A percentile compares a stretch with the other conserved stretches of the same genome.
phyloP scores from a whole-genome alignment of 768 basidiomycete genomes.

The Hemileccinum rubropunctum region DNA sequence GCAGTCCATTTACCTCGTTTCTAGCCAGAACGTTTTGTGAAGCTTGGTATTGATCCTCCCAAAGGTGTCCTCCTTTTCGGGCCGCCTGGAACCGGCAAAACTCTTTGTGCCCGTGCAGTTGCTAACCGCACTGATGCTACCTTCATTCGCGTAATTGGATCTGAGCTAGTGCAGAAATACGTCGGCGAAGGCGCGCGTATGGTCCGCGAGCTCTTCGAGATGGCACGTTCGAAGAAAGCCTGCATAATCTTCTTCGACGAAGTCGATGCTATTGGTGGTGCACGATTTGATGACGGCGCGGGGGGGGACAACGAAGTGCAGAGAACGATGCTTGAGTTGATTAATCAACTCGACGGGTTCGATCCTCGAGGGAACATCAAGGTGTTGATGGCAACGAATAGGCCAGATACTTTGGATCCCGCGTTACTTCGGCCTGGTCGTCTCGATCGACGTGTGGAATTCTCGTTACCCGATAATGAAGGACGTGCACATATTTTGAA shows the following conservation, averaged over 20 bases:
- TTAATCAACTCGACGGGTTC: slow-evolving; percentile 98
- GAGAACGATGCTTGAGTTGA: slow-evolving; percentile 97
- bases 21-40: slow-evolving; percentile 98
- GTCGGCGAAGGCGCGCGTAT: slow-evolving; percentile 98
- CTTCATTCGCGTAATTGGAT: slow-evolving; percentile 98
- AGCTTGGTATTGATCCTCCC: slow-evolving; percentile 97
- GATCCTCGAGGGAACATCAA: slow-evolving; percentile 99
- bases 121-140: slow-evolving; percentile 99
- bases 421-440: slow-evolving; percentile 94
- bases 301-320: slow-evolving; percentile 99
- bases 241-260: slow-evolving; percentile 99
- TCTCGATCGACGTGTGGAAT: slow-evolving; percentile 95
- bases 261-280: slow-evolving; percentile 97
- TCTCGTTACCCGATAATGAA: slow-evolving; percentile 91
- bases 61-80: slow-evolving; percentile 97
- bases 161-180: slow-evolving; percentile 99
- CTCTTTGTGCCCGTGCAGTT: slow-evolving; percentile 95
- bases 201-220: slow-evolving; percentile 98
- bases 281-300: slow-evolving; percentile 96
- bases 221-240: slow-evolving; percentile 98
- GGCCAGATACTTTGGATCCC: slow-evolving; percentile 97
- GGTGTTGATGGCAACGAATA: slow-evolving; percentile 99
- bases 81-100: slow-evolving; percentile 98
- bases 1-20: slow-evolving; percentile 16
- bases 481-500: slow-evolving; percentile 95